Conservation (phyloP, 2,329 filamentous ascomycete species). For the Xylaria arbuscula region DNA sequence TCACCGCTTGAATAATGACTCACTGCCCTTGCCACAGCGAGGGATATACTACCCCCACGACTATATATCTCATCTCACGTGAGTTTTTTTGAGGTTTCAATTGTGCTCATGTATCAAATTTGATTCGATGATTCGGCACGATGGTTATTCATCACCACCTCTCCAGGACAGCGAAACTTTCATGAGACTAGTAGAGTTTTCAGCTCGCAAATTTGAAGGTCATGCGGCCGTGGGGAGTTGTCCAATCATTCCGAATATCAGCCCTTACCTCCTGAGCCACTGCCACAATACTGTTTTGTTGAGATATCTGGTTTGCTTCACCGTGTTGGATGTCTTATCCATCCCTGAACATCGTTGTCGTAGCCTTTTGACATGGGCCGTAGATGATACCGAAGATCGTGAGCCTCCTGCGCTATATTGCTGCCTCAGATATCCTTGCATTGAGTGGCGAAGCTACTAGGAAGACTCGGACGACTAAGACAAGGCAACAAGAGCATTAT, state of each 20-base stretch:
- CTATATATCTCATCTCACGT: conserved; percentile 2
- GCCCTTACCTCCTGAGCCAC: neutral
- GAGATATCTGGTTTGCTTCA: neutral
- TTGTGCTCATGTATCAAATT: neutral
- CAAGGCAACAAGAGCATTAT: conserved; percentile 16
- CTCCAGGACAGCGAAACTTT: neutral
- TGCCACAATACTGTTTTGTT: neutral
- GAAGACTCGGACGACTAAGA: neutral
- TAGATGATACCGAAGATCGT: neutral
- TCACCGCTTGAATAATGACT: conserved; percentile 26
- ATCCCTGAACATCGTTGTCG: neutral
- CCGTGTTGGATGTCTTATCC: neutral
- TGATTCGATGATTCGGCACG: neutral
- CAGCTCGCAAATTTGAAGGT: neutral
- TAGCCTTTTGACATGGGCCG: neutral
- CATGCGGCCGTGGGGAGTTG: neutral
- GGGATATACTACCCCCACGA: neutral
- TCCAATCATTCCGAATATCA: conserved; percentile 5
- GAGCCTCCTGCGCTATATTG: neutral
- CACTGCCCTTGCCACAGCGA: conserved; percentile 2
- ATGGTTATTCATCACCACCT: neutral
- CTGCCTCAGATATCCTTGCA: neutral
- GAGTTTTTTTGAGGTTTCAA: neutral
- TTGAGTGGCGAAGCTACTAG: neutral
- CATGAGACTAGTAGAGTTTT: neutral